These are phyloP conservation scores for Myxozyma geophila DNA, from an alignment of 805 yeast species.

Conservation along the genomic window DNA sequence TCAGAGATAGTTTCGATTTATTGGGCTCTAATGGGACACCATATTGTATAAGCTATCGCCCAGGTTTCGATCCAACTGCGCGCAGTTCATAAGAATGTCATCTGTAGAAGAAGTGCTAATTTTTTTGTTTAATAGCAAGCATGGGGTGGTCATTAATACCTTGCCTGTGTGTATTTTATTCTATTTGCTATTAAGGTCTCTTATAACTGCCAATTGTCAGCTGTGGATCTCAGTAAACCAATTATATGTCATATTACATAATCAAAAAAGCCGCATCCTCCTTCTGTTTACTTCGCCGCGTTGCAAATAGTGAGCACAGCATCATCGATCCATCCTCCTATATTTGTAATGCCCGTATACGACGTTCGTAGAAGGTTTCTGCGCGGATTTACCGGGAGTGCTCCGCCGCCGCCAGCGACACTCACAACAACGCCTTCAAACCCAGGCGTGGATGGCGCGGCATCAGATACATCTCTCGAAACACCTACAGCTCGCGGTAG, in stretches of 20 bases:
- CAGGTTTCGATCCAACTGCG: too few species aligned
- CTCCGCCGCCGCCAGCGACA: constrained; percentile 1
- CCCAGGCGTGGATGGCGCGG: constrained; percentile 4
- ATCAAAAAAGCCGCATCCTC: not conserved
- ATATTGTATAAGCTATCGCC: too few species aligned
- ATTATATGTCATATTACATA: too few species aligned
- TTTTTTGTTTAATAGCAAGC: too few species aligned
- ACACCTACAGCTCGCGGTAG: constrained; percentile 24
- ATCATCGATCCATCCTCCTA: not conserved
- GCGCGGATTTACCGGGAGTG: constrained; percentile 21
- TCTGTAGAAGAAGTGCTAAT: too few species aligned
- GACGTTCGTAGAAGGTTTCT: constrained; percentile 28
- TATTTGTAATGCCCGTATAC: constrained; percentile 18
- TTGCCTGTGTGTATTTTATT: too few species aligned
- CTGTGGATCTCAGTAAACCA: not conserved
- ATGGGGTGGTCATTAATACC: too few species aligned
- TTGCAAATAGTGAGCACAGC: not conserved
- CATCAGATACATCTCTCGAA: constrained; percentile 8
- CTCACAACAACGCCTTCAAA: constrained; percentile 8
- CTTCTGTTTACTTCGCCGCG: not conserved
- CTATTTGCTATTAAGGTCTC: not conserved
- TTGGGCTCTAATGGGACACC: too few species aligned
- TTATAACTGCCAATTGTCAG: not conserved
- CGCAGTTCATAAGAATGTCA: too few species aligned
- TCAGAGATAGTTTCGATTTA: too few species aligned